Conservation (phyloP, 73 alveolate genomes). For the Tetrahymena thermophila region DNA sequence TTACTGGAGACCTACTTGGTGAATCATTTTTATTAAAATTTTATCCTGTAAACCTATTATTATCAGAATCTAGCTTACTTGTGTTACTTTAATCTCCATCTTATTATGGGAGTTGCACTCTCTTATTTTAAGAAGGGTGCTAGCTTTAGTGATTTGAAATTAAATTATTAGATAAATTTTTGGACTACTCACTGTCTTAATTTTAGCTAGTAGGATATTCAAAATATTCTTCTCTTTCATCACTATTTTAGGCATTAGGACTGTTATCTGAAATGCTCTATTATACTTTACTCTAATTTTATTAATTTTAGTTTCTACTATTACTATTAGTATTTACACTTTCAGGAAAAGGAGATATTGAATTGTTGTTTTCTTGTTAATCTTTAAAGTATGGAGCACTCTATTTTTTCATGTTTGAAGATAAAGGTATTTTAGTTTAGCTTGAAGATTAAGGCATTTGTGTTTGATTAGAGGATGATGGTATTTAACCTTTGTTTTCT, state of each 20-base stretch:
- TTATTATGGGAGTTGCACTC: neutral
- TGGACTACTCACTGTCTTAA: neutral
- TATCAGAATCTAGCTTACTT: neutral
- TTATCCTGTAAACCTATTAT: neutral
- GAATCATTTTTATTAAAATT: neutral
- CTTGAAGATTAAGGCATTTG: neutral
- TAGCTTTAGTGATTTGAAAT: too few relatives aligned
- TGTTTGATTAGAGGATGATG: neutral
- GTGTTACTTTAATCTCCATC: neutral
- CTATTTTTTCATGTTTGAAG: neutral
- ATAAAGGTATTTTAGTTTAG: neutral
- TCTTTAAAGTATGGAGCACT: neutral
- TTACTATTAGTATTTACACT: neutral
- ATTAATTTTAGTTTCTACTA: neutral
- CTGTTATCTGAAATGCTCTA: neutral
- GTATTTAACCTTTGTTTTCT: neutral
- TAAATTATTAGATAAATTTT: neutral
- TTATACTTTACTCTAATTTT: neutral
- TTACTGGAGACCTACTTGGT: neutral
- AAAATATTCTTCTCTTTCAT: neutral
- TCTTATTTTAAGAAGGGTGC: neutral
- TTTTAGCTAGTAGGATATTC: neutral
- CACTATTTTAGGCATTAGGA: neutral
- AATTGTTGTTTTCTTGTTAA: neutral
- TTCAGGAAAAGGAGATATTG: neutral